phyloP scores from a whole-genome alignment of 2,329 filamentous ascomycete genomes.

The Aspergillus sp. region DNA sequence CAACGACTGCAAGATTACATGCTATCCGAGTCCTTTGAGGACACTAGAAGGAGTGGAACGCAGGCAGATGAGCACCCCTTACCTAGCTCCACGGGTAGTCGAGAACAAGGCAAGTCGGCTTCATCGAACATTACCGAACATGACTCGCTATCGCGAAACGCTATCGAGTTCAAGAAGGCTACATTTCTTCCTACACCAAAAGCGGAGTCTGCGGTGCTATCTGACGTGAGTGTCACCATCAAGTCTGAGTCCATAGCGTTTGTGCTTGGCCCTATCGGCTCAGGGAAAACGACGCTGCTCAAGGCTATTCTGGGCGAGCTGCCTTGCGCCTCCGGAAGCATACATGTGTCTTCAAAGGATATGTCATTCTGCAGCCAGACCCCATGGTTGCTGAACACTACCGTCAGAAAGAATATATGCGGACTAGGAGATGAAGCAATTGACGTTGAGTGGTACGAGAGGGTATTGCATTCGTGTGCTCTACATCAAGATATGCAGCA shows the following conservation, averaged over 20 bases:
- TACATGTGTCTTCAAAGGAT: neutral
- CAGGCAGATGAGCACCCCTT: too few species aligned
- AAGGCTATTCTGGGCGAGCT: slow-evolving; percentile 3
- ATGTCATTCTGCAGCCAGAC: slow-evolving; percentile 1
- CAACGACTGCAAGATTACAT: neutral
- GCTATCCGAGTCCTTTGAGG: neutral
- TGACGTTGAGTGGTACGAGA: slow-evolving; percentile 8
- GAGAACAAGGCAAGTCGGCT: too few species aligned
- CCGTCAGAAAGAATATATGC: slow-evolving; percentile 61
- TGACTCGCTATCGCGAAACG: too few species aligned
- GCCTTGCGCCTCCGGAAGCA: neutral
- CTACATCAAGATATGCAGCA: slow-evolving; percentile 17
- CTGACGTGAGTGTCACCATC: neutral
- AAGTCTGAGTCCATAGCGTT: neutral
- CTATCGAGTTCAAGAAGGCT: too few species aligned
- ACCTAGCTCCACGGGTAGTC: too few species aligned
- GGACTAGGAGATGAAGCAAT: slow-evolving; percentile 20
- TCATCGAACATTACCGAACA: too few species aligned
- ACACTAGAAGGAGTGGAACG: neutral
- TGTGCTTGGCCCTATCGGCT: slow-evolving; percentile 3
- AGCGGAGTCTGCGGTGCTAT: too few species aligned
- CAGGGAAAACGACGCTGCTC: slow-evolving; percentile 4
- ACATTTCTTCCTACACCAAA: neutral
- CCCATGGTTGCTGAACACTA: slow-evolving; percentile 1
- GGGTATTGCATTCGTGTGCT: slow-evolving; percentile 13